Evolutionary conservation across 2,329 filamentous ascomycete genomes (phyloP).

Genomic region (Reticulascus tulasneorum): DNA sequence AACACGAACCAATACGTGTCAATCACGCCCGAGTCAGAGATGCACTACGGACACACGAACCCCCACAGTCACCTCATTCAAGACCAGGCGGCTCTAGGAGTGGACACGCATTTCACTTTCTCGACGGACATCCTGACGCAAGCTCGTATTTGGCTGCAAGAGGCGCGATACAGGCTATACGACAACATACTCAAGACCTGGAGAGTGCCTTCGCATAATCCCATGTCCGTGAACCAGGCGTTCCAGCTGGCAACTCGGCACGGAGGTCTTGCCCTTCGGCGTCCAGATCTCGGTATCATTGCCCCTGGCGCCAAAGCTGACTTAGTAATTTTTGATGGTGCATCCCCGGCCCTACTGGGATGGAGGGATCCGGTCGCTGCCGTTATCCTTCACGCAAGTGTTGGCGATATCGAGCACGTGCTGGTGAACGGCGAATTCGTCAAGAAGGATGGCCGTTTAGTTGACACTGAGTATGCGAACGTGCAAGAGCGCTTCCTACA

Average conservation of each 20-base stretch:
- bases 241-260: constrained; percentile 52
- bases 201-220: constrained; percentile 40
- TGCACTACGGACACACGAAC: constrained; percentile 54
- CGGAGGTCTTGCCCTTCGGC: constrained; percentile 47
- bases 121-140: constrained; percentile 47
- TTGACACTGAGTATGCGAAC: constrained; percentile 20
- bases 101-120: constrained; percentile 53
- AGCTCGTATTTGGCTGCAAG: constrained; percentile 51
- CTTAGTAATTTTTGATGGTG: constrained; percentile 47
- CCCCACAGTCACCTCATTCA: constrained; percentile 35
- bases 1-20: constrained; percentile 49
- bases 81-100: constrained; percentile 49
- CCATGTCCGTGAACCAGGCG: constrained; percentile 51
- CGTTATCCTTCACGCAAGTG: constrained; percentile 49
- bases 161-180: constrained; percentile 34
- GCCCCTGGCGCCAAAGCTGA: constrained; percentile 49
- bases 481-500: constrained; percentile 28
- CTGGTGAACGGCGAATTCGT: constrained; percentile 44
- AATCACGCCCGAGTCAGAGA: constrained; percentile 56
- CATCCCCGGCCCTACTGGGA: constrained; percentile 45
- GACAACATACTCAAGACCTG: constrained; percentile 32
- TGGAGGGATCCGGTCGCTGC: constrained; percentile 54
- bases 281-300: constrained; percentile 48
- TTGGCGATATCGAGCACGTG: constrained; percentile 49
- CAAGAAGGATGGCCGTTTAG: constrained; percentile 40